Conservation (phyloP, 1,139 yeast species). For the Insectozyma bohioensis region DNA sequence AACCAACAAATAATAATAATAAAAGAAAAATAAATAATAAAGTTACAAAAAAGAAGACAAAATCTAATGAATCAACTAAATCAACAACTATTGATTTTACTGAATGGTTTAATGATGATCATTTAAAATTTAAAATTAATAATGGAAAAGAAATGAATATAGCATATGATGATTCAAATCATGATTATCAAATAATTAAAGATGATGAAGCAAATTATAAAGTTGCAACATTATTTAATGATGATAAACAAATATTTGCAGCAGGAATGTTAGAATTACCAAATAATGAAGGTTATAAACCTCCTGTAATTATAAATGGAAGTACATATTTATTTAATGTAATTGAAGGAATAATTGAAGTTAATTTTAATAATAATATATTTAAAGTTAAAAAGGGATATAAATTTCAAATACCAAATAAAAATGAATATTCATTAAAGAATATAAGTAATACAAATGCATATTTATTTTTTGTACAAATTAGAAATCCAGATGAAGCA, state of each 20-base stretch:
- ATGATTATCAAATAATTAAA: constrained; percentile 48
- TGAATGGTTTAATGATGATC: too few species aligned
- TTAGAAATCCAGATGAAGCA: constrained; percentile 26
- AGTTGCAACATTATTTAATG: constrained; percentile 67
- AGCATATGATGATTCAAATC: constrained; percentile 68
- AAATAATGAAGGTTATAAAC: constrained; percentile 61
- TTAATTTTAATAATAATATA: constrained; percentile 55
- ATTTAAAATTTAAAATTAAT: constrained; percentile 18
- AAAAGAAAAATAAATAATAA: constrained; percentile 15
- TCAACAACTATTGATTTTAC: not conserved
- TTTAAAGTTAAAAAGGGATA: constrained; percentile 74
- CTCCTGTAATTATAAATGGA: constrained; percentile 61
- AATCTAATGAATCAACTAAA: constrained; percentile 9
- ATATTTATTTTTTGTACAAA: constrained; percentile 74
- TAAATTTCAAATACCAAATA: constrained; percentile 78
- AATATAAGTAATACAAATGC: constrained; percentile 60
- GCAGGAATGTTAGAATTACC: constrained; percentile 77
- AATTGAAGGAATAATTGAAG: constrained; percentile 68
- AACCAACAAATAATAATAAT: too few species aligned
- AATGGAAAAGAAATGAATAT: constrained; percentile 40
- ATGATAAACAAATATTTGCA: constrained; percentile 66
- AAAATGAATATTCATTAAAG: constrained; percentile 64
- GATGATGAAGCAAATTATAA: constrained; percentile 45
- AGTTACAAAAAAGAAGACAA: constrained; percentile 13
- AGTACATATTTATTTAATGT: constrained; percentile 77